Conservation (phyloP, 345 rosid genomes). For the Citrus hindsii region DNA sequence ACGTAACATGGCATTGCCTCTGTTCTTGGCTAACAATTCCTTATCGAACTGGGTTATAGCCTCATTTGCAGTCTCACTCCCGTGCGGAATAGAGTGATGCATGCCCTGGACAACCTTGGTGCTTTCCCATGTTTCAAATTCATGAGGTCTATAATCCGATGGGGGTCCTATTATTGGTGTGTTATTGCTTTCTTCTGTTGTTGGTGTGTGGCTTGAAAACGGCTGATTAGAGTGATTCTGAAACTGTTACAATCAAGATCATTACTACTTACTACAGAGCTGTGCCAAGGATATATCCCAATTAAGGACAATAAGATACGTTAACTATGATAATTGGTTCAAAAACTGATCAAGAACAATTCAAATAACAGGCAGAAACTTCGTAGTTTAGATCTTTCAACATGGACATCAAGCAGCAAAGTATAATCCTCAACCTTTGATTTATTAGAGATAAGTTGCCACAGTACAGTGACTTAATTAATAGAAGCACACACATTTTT, state of each 20-base stretch:
- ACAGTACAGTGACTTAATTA: neutral
- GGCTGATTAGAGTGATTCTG: constrained; percentile 13
- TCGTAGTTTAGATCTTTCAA: neutral
- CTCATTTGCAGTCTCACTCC: neutral
- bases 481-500: neutral
- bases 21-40: constrained; percentile 23
- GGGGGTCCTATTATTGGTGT: neutral
- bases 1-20: constrained; percentile 32
- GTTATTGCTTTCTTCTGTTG: neutral
- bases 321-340: neutral
- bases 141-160: neutral
- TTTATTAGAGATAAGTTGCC: neutral
- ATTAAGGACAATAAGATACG: neutral
- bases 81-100: neutral
- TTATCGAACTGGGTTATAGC: neutral
- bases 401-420: neutral
- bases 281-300: neutral
- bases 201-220: neutral
- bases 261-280: neutral
- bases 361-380: neutral
- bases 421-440: neutral
- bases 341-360: neutral
- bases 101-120: neutral
- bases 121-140: neutral
- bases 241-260: neutral